Percentiles rank a stretch among this genome's conserved stretches.
These are phyloP conservation scores for Thalassiosira profunda DNA, from an alignment of 108 stramenopile genomes.

Conservation along the genomic window DNA sequence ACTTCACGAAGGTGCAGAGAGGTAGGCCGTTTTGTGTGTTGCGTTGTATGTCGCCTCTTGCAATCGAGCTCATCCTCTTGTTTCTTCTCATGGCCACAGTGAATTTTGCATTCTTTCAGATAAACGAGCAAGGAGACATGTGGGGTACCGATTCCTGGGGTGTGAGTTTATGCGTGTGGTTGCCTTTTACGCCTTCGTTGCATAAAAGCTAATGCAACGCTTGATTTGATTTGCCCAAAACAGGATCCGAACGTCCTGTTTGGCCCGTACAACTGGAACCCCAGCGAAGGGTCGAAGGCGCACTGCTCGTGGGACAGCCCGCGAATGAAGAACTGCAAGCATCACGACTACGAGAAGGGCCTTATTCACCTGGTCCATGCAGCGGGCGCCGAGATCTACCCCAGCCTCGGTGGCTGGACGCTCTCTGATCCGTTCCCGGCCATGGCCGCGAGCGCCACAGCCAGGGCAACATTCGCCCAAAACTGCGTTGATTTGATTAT, in stretches of 20 bases:
- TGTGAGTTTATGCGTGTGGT: not conserved
- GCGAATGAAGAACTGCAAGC: constrained; percentile 21
- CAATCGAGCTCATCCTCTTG: too few species aligned
- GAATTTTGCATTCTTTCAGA: constrained; percentile 48
- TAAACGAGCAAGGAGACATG: constrained; percentile 18
- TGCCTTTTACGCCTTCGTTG: not conserved
- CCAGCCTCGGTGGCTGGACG: constrained; percentile 42
- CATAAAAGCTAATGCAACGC: not conserved
- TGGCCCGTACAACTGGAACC: constrained; percentile 41
- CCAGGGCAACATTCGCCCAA: constrained; percentile 23
- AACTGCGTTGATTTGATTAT: constrained; percentile 18
- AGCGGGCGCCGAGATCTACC: constrained; percentile 37
- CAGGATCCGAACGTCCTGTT: constrained; percentile 24
- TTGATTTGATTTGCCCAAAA: not conserved
- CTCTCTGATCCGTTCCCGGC: constrained; percentile 30
- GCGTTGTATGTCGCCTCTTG: too few species aligned
- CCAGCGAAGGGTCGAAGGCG: not conserved
- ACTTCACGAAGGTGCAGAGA: constrained; percentile 40
- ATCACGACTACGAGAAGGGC: constrained; percentile 29
- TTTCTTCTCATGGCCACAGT: too few species aligned
- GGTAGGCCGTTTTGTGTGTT: too few species aligned
- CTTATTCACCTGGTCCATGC: constrained; percentile 34
- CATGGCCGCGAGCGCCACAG: constrained; percentile 7
- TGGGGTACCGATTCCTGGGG: constrained; percentile 42
- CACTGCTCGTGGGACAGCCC: constrained; percentile 40